Base-by-base conservation (phyloP, 192 early-diverging fungal genomes). In the Chytriomyces sp. region DNA sequence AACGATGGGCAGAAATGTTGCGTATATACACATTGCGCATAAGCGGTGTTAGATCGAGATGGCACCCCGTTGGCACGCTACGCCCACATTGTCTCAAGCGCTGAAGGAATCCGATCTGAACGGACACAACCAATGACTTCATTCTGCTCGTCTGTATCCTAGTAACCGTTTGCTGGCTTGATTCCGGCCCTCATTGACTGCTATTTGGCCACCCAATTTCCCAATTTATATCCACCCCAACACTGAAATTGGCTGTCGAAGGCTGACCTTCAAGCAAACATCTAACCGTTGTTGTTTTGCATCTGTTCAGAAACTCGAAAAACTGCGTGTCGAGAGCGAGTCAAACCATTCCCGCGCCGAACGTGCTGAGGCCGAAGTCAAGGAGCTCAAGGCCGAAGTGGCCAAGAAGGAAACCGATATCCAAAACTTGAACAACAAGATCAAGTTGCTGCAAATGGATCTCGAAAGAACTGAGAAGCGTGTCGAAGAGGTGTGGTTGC, bases 351-450 rank as follows among this genome's bases (percentile, higher is more conserved):
- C 76, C 18, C 81, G 87, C 43, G 87, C 87, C 49, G 83, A 83
- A 26, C 83, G 84, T 67, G 82, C 85, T 60, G 87, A 88, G 72
- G 49, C 53, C 20, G 85, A 85, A 50, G 80, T 79, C 49, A 82
- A 82, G 62, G 48, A 71, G 62, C 82, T 87, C 43, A 81, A 87
- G 72, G 76, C 61, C 20, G 80, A 81, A 48, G 78, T 88, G 24
- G 76, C 80, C 7, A 82, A 80, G 72, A 80, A 79, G 35, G 87
- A 88, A 67, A 80, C 77, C 46, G 83, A 86, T 44, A 74, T 89
- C 46, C 84, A 89, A 59, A 82, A 69, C 48, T 80, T 89, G 24
- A 86, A 88, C 76, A 89, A 89, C 83, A 86, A 86, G 78, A 82
- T 88, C 67, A 69, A 80, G 7, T 78, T 88, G 48, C 77, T 89